Percentiles rank a stretch among this genome's conserved stretches.
phyloP scores from a whole-genome alignment of 2,329 filamentous ascomycete species.

The Botrytis galanthina region DNA sequence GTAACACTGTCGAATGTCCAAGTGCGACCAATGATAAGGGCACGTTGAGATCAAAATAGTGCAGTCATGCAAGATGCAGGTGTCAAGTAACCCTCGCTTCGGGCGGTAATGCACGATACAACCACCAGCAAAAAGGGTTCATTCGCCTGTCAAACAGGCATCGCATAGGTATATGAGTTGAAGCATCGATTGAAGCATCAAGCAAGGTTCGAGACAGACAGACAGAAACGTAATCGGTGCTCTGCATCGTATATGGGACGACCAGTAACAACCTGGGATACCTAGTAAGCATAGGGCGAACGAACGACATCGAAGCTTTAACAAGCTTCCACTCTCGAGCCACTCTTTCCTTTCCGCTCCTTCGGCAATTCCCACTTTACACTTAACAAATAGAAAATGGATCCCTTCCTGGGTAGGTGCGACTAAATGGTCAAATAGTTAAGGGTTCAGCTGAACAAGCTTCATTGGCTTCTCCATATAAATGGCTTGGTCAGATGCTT shows the following conservation, averaged over 20 bases:
- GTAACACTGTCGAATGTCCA: not conserved
- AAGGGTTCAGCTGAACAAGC: constrained; percentile 15
- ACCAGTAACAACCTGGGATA: not conserved
- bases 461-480: constrained; percentile 4
- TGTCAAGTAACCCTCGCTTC: not conserved
- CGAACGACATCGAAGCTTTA: constrained; percentile 4
- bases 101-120: not conserved
- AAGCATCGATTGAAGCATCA: not conserved
- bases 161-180: not conserved
- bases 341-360: not conserved
- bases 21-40: not conserved
- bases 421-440: not conserved
- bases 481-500: constrained; percentile 11
- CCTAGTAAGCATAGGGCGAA: not conserved
- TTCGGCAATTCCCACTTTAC: not conserved
- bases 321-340: not conserved
- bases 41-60: not conserved
- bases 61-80: not conserved
- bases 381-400: not conserved
- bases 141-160: not conserved
- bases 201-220: not conserved
- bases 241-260: not conserved
- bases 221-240: not conserved
- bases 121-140: not conserved
- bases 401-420: not conserved